These are phyloP conservation scores for Arachis hypogaea DNA, from an alignment of 306 rosid genomes.

Conservation along the genomic window DNA sequence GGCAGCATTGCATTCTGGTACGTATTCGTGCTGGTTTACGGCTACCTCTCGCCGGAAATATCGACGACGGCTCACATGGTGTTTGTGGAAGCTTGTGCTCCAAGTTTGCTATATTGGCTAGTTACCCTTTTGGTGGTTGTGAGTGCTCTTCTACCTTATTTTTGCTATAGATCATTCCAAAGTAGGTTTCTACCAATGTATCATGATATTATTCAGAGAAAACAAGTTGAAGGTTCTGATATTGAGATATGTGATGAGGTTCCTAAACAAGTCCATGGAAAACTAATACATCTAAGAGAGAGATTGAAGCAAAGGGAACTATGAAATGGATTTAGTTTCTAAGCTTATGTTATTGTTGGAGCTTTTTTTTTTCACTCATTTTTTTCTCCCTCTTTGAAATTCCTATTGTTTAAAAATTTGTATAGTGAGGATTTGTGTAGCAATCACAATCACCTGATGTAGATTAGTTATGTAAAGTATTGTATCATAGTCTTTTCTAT, in stretches of 20 bases:
- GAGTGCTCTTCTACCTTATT: slow-evolving; percentile 71
- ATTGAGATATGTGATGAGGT: slow-evolving; percentile 46
- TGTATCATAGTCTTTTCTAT: slow-evolving; percentile 9
- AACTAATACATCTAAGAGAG: slow-evolving; percentile 48
- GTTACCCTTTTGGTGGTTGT: slow-evolving; percentile 66
- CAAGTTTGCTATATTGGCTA: slow-evolving; percentile 72
- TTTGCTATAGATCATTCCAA: slow-evolving; percentile 73
- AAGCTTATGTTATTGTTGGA: slow-evolving; percentile 7
- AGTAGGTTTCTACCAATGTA: slow-evolving; percentile 76
- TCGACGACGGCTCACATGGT: slow-evolving; percentile 85
- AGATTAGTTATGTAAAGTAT: slow-evolving; percentile 44
- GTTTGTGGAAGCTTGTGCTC: slow-evolving; percentile 75
- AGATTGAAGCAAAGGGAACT: slow-evolving; percentile 58
- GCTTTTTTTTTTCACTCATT: not conserved
- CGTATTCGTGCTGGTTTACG: slow-evolving; percentile 65
- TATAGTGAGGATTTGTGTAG: slow-evolving; percentile 29
- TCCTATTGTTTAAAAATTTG: slow-evolving; percentile 19
- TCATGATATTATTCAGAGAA: slow-evolving; percentile 76
- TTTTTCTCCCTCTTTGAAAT: not conserved
- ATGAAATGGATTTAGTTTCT: slow-evolving; percentile 35
- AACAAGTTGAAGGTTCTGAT: slow-evolving; percentile 44
- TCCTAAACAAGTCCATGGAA: slow-evolving; percentile 48
- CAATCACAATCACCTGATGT: slow-evolving; percentile 22
- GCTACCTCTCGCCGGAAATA: slow-evolving; percentile 56
- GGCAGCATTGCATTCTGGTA: slow-evolving; percentile 84